Percentiles rank a stretch among this genome's conserved stretches.
Evolutionary conservation across 148 eudicot species (phyloP).

Genomic region (Hydrangea macrophylla): DNA sequence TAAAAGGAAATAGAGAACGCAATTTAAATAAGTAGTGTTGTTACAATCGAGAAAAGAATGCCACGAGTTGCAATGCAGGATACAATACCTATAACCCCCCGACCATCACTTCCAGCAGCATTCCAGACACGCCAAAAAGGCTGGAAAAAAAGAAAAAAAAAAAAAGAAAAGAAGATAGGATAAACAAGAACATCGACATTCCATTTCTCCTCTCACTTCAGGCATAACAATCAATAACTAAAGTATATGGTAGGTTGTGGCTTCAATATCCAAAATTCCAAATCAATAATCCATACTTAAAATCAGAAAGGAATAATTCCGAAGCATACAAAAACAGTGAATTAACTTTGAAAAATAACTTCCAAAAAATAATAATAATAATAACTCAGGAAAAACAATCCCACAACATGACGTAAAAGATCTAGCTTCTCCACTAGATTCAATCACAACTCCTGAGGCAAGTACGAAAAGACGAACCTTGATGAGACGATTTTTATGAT

Average conservation of each 20-base stretch:
- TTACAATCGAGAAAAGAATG: neutral
- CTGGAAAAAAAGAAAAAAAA: too few species aligned
- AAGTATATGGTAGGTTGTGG: too few species aligned
- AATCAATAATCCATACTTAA: too few species aligned
- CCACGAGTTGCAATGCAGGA: neutral
- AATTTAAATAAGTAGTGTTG: neutral
- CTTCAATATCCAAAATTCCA: too few species aligned
- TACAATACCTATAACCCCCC: conserved; percentile 66
- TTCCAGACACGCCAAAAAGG: conserved; percentile 90
- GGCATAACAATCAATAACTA: neutral
- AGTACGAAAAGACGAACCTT: conserved; percentile 38
- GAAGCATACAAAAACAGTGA: neutral
- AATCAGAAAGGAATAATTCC: neutral
- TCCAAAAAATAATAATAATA: too few species aligned
- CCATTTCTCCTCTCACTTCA: too few species aligned
- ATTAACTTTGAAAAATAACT: too few species aligned
- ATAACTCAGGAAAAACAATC: neutral
- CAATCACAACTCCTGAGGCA: neutral
- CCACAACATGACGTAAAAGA: neutral
- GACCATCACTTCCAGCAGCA: conserved; percentile 84
- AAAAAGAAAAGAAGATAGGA: too few species aligned
- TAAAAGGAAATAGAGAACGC: neutral
- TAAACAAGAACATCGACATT: too few species aligned
- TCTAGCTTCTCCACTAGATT: neutral
- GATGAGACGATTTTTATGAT: conserved; percentile 75